Evolutionary conservation across 1,284 basidiomycete species (phyloP).

Genomic region (Cutaneotrichosporon mucoides): DNA sequence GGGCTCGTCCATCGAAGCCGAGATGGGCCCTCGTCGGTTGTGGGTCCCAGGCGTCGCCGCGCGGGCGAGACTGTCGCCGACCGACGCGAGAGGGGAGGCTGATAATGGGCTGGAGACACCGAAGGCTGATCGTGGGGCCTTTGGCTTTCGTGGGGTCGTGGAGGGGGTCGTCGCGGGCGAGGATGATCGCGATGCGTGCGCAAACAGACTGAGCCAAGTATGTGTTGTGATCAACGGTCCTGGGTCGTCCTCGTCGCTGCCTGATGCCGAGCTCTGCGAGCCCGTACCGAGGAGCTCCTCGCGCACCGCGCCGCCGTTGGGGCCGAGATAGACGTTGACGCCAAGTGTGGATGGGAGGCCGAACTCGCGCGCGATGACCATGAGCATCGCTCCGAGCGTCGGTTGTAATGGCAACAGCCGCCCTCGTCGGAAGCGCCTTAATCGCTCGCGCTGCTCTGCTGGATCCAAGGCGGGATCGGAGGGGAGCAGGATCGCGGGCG

Average conservation of each 20-base stretch:
- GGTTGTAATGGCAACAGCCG: constrained; percentile 42
- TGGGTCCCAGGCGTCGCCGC: constrained; percentile 9
- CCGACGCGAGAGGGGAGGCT: constrained; percentile 23
- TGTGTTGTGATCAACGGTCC: constrained; percentile 35
- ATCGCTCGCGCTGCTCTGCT: constrained; percentile 18
- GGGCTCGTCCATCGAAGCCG: constrained; percentile 10
- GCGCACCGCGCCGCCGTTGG: background rate
- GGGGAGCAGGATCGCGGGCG: constrained; percentile 32
- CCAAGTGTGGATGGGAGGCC: constrained; percentile 42
- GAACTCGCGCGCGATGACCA: constrained; percentile 45
- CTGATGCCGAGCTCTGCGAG: background rate
- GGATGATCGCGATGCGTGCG: constrained; percentile 4
- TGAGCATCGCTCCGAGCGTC: constrained; percentile 44
- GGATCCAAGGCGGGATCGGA: constrained; percentile 6
- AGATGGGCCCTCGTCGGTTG: constrained; percentile 2
- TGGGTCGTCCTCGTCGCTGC: constrained; percentile 20
- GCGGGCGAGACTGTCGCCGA: constrained; percentile 5
- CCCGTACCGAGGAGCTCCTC: background rate
- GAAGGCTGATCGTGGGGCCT: constrained; percentile 1
- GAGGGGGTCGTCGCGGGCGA: constrained; percentile 2
- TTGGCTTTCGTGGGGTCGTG: constrained; percentile 6
- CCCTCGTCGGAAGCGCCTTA: constrained; percentile 38
- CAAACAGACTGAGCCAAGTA: constrained; percentile 40
- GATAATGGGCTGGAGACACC: constrained; percentile 10
- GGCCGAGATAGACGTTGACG: constrained; percentile 39